phyloP scores from a whole-genome alignment of 306 rosid species.

The Vigna angularis region DNA sequence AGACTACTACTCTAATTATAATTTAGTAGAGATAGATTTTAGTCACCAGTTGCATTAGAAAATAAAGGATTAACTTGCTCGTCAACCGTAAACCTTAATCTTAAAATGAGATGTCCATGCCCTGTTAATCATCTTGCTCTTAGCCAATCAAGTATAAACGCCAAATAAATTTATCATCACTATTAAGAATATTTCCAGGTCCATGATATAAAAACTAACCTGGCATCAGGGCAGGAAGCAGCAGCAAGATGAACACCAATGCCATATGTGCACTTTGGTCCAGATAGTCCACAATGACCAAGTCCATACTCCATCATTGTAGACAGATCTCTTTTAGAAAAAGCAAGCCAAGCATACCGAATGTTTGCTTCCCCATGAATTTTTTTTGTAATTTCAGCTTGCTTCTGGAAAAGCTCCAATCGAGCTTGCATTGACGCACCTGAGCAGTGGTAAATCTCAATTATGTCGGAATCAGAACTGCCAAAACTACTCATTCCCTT shows the following conservation, averaged over 20 bases:
- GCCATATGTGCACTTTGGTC: slow-evolving; percentile 61
- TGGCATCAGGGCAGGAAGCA: slow-evolving; percentile 54
- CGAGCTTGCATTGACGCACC: slow-evolving; percentile 58
- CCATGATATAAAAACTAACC: slow-evolving; percentile 53
- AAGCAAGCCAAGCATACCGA: slow-evolving; percentile 84
- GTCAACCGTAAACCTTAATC: slow-evolving; percentile 4
- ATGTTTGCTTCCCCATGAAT: slow-evolving; percentile 73
- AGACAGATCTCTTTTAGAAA: slow-evolving; percentile 64
- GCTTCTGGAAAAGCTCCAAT: slow-evolving; percentile 77
- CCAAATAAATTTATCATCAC: neutral
- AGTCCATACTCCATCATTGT: slow-evolving; percentile 69
- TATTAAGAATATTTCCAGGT: neutral
- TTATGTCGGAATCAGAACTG: slow-evolving; percentile 45
- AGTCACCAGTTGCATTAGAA: neutral
- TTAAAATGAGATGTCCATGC: neutral
- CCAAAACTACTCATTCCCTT: slow-evolving; percentile 57
- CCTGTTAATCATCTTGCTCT: neutral
- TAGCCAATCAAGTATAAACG: neutral
- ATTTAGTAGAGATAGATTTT: slow-evolving; percentile 11
- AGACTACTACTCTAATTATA: neutral
- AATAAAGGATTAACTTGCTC: slow-evolving; percentile 4
- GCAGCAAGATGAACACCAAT: slow-evolving; percentile 77
- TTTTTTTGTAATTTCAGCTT: slow-evolving; percentile 68
- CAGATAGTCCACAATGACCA: slow-evolving; percentile 65
- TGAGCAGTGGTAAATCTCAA: slow-evolving; percentile 60